Evolutionary conservation across 768 basidiomycete genomes (phyloP).

Genomic region (Russula ochroleuca): DNA sequence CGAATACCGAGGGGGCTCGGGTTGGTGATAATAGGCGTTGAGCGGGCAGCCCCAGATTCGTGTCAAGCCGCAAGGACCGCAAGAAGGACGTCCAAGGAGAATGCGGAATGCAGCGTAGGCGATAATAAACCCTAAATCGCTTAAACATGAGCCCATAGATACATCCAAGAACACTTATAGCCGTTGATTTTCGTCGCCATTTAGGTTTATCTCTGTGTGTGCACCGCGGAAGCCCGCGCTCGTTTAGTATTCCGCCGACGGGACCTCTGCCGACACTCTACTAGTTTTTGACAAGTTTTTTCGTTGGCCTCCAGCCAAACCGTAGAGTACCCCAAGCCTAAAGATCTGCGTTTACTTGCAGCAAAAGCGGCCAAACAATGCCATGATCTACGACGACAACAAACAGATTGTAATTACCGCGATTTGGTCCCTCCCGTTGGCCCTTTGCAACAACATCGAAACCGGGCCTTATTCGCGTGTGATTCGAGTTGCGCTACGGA

Average conservation of each 20-base stretch:
- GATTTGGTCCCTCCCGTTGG: background rate
- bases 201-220: background rate
- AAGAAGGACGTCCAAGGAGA: background rate
- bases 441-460: background rate
- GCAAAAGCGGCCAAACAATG: too few species aligned
- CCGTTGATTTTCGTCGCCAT: background rate
- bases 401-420: background rate
- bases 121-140: background rate
- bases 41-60: background rate
- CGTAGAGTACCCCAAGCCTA: background rate
- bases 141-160: background rate
- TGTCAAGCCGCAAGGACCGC: background rate
- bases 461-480: background rate
- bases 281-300: background rate
- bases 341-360: background rate
- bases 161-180: background rate
- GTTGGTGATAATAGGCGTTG: background rate
- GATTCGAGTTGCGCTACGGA: background rate
- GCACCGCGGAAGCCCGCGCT: background rate
- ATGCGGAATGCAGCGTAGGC: background rate
- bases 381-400: too few species aligned
- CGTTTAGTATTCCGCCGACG: constrained; percentile 2
- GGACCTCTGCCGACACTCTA: background rate
- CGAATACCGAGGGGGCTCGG: background rate
- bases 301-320: background rate